Percentiles rank a stretch among this genome's conserved stretches.
Conservation (phyloP, 495 filamentous ascomycete genomes). For the Tetracladium setigerum region DNA sequence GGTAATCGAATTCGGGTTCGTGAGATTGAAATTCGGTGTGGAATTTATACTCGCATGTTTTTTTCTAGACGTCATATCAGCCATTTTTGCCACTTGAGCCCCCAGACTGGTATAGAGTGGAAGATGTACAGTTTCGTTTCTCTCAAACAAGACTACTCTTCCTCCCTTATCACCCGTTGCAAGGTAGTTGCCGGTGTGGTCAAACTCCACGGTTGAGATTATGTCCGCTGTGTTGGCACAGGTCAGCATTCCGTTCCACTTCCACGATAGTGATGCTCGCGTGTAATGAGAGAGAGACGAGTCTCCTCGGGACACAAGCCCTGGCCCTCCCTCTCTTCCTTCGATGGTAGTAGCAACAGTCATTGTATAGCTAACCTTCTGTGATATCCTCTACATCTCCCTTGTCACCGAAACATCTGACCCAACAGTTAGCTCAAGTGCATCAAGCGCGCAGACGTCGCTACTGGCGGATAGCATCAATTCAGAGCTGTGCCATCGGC, state of each 20-base stretch:
- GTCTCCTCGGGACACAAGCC: not conserved
- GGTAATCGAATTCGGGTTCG: constrained; percentile 97
- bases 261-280: not conserved
- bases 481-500: no score
- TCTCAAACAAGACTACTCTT: constrained; percentile 91
- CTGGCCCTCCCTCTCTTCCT: not conserved
- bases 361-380: constrained; percentile 61
- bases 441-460: not conserved
- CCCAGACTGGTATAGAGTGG: not conserved
- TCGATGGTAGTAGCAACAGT: not conserved
- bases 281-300: not conserved
- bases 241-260: constrained; percentile 3
- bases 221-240: constrained; percentile 68
- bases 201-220: constrained; percentile 98
- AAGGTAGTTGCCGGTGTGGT: constrained; percentile 96
- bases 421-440: constrained; percentile 8
- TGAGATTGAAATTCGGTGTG: constrained; percentile 99
- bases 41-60: constrained; percentile 99
- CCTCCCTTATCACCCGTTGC: constrained; percentile 98
- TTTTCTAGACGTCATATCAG: constrained; percentile 59
- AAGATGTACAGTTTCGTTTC: constrained; percentile 82
- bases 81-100: not conserved
- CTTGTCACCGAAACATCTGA: constrained; percentile 98
- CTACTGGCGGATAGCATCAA: not conserved
- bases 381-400: constrained; percentile 99